Base-by-base conservation (phyloP, 1,284 basidiomycete species). In the Inonotus obliquus region DNA sequence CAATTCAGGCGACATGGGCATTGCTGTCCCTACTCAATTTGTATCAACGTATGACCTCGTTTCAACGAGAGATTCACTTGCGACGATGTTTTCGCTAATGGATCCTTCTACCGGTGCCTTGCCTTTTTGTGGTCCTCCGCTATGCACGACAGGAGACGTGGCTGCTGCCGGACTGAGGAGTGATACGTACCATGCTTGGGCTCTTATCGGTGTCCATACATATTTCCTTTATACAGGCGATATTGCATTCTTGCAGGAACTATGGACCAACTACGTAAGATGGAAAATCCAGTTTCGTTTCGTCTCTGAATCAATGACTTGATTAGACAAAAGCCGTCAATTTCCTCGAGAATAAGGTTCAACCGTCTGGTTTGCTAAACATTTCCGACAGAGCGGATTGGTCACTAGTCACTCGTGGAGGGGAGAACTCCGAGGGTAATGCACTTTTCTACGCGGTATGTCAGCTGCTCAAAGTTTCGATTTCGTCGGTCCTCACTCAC, bases 11-110 rank as follows among this genome's bases (percentile, higher is more conserved):
- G 83, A 85, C 66, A 85, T 84, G 83, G 83, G 83, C 10, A 83
- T 85, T 29, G 82, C 83, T 0, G 81, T 84, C 4, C 82, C 83
- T 0, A 79, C 83, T 0, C 78, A 81, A 65, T 84, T 84, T 64
- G 83, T 85, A 0, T 83, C 82, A 0, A 84, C 82, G 0, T 80
- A 82, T 65, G 82, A 84, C 64, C 75, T 85, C 2, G 60, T 83
- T 0, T 78, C 84, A 0, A 81, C 81, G 0, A 74, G 76, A 32
- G 84, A 85, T 66, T 81, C 83, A 0, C 75, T 85, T 2, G 73
- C 78, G 1, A 84, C 82, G 0, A 82, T 85, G 81, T 84, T 84
- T 65, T 72, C 81, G 4, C 75, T 73, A 0, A 79, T 81, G 57
- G 75, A 83, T 59, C 77, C 81, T 0, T 67, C 51, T 13, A 83